A percentile compares a stretch with the other conserved stretches of the same genome.
These are phyloP conservation scores for Pyrenochaeta sp. DNA, from an alignment of 2,329 filamentous ascomycete species.

Conservation along the genomic window DNA sequence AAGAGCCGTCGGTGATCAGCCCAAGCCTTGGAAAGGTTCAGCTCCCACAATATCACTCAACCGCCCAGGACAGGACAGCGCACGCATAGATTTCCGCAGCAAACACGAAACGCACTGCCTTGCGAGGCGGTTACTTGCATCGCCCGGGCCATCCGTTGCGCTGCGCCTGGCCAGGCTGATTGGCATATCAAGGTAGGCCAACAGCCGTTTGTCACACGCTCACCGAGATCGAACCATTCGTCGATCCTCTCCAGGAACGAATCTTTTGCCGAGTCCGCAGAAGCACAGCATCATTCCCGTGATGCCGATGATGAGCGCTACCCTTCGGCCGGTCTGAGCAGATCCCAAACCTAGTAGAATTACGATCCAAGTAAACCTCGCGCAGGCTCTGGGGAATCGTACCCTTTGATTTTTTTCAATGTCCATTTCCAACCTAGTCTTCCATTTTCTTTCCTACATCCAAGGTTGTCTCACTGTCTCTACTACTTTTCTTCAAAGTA, in stretches of 20 bases:
- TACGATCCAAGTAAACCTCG: too few species aligned
- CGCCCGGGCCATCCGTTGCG: slow-evolving; percentile 1
- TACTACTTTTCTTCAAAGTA: neutral
- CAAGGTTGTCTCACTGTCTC: neutral
- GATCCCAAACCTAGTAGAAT: slow-evolving; percentile 3
- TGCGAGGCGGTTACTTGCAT: too few species aligned
- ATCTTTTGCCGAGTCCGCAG: neutral
- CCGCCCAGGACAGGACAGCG: neutral
- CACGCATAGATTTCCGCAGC: too few species aligned
- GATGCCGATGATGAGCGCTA: slow-evolving; percentile 1
- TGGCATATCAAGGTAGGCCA: slow-evolving; percentile 1
- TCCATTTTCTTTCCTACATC: neutral
- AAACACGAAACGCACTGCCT: slow-evolving; percentile 2
- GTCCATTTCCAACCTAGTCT: neutral
- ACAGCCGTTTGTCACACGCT: slow-evolving; percentile 4
- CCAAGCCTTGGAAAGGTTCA: neutral
- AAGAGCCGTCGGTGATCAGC: neutral
- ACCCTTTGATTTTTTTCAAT: too few species aligned
- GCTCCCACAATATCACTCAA: neutral
- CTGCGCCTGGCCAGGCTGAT: slow-evolving; percentile 2
- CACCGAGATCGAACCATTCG: slow-evolving; percentile 4
- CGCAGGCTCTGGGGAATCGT: too few species aligned
- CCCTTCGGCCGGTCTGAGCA: slow-evolving; percentile 12
- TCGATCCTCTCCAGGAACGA: neutral
- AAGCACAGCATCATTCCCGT: neutral